Base-by-base conservation (phyloP, 2,329 filamentous ascomycete genomes). In the Pseudocercospora vitis region DNA sequence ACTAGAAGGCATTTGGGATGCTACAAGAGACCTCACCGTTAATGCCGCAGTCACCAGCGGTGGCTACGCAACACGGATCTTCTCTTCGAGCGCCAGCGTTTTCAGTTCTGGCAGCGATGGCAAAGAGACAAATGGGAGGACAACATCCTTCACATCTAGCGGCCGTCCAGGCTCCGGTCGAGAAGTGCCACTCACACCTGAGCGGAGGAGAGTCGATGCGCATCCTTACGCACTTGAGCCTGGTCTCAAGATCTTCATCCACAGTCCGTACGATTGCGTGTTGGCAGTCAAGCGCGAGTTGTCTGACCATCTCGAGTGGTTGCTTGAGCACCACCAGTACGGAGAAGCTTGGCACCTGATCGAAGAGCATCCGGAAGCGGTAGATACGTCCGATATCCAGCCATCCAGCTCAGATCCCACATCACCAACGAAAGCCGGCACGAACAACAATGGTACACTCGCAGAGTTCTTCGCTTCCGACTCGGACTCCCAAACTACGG, bases 211-310 rank as follows among this genome's bases (percentile, higher is more conserved):
- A 32, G 56, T 62, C 7, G 67, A 69, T 31, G 67, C 70, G 11
- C 77, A 79, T 59, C 78, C 76, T 42, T 74, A 80, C 60, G 74
- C 75, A 14, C 71, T 74, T 4, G 78, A 79, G 7, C 76, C 79
- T 31, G 85, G 85, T 5, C 77, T 86, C 61, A 88, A 97, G 66
- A 88, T 99, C 12, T 96, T 96, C 68, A 89, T 99, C 33, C 91
- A 96, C 65, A 96, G 91, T 64, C 94, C 94, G 0, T 99, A 95
- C 67, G 94, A 99, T 71, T 97, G 91, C 65, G 87, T 97, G n/a
- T 76, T 96, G 50, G 89, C 90, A 0, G 89, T 94, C 2, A 91
- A 91, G 68, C 81, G 94, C 62, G 91, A 96, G 65, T 78, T 95
- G 12, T 78, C 84, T 3, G 94, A 99, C 71, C 91, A 95, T 65